Evolutionary conservation across 768 basidiomycete genomes (phyloP), one percentile per base, ranked within the genome.

Genomic region (Xanthoconium purpureum): DNA sequence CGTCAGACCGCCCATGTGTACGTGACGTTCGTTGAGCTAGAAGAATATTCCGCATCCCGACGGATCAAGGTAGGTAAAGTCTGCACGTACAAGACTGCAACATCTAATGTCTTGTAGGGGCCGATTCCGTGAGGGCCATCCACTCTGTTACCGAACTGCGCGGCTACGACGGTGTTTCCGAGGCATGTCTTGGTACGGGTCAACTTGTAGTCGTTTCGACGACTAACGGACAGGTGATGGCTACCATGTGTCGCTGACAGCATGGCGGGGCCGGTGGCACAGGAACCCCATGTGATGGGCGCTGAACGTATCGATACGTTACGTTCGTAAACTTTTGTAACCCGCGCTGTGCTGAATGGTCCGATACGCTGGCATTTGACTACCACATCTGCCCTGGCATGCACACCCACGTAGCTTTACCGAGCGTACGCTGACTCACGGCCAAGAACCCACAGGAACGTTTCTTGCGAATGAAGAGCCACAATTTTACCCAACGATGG

Each of bases 221-320:
- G 65, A 61, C 58, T 40, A 43, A 55, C 28, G 42, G 10, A 32
- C 17, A 18, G 39, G 14, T 37, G 53, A 47, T 48, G 38, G 15
- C 28, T 8, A 20, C 37, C 47, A 49, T 56, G 62, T 61, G 62
- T 36, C 11, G 3, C 7, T 42, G 33, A 55, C 54, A 52, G 44
- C 50, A 43, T 35, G 50, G 54, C 65, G 65, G 65, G 52, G 7
- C 59, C 66, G 56, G 33, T 39, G 54, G 42, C 44, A 56, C 39
- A 54, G 50, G 52, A 48, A 47, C 11, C 11, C n/a, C 51, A 20
- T 42, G 13, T 50, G 54, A 65, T 63, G 60, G 40, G 60, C 57
- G 56, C 59, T 44, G 53, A 43, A 40, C 8, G 17, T 36, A 42
- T 39, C 38, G 50, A 54, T 59, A 53, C 54, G 50, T 56, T 59